Evolutionary conservation across 768 basidiomycete genomes (phyloP), one percentile per base, ranked within the genome.

Genomic region (Suillus subaureus): DNA sequence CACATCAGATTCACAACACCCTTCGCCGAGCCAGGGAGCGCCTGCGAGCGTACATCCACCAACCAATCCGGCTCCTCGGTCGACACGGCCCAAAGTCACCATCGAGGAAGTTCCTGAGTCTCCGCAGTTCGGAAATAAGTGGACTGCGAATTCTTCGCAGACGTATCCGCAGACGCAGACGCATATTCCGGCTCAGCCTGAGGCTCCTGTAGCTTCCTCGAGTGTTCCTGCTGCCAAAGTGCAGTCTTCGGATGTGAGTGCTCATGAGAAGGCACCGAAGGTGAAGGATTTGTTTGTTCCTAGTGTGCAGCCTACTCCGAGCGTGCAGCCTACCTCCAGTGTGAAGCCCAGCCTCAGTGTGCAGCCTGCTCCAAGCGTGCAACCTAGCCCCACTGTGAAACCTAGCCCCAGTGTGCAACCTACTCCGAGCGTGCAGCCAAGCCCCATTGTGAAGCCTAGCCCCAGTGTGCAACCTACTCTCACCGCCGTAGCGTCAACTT

Each of bases 91-190:
- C 37, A 78, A 71, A 62, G 73, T 71, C 61, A 75, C 72, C 6
- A 47, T 77, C 7, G 75, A 78, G 62, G 73, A 77, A 57, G 70
- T 70, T 12, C 58, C 70, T 55, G 75, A 76, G 61, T 64, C 66
- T 11, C 70, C 68, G 4, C 49, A 67, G 61, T 51, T 35, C 9
- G 60, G 55, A 31, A 76, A 69, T 61, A 49, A 66, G 28, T 64
- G 61, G 6, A 40, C 66, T 9, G 9, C 43, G 33, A 67, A 35
- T 47, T 51, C 54, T 42, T 52, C 61, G 4, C 43, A 65, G 43
- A 55, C 63, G 21, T 49, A n/a, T n/a, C n/a, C n/a, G n/a, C n/a
- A 62, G 40, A 68, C 40, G 54, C 66, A 49, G 64, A 54, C 40
- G 33, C 63, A 42, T n/a, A 60, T 64, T 16, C 52, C 55, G 45